Percentiles rank a stretch among this genome's conserved stretches.
Evolutionary conservation across 2,329 filamentous ascomycete species (phyloP).

Genomic region (Apiospora phragmitis): DNA sequence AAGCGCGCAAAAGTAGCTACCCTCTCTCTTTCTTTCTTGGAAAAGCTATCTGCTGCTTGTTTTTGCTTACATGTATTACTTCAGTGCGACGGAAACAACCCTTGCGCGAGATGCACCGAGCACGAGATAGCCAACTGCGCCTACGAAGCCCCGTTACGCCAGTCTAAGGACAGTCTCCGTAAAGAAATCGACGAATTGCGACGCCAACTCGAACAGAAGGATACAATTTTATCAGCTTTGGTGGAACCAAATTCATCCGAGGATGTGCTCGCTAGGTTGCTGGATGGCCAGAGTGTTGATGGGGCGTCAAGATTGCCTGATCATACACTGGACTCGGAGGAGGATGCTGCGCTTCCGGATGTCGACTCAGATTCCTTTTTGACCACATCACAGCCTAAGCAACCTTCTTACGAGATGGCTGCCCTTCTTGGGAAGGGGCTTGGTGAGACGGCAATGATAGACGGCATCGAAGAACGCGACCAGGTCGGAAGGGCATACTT

Average conservation of each 20-base stretch:
- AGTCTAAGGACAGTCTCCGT: slow-evolving; percentile 63
- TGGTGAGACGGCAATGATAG: slow-evolving; percentile 34
- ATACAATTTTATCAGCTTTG: slow-evolving; percentile 57
- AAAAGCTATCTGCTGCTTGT: too few species aligned
- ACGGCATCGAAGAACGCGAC: slow-evolving; percentile 39
- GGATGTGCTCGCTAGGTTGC: slow-evolving; percentile 54
- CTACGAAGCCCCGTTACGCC: slow-evolving; percentile 63
- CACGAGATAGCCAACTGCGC: slow-evolving; percentile 58
- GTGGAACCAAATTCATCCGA: slow-evolving; percentile 51
- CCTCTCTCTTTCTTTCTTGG: too few species aligned
- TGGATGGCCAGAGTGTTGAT: slow-evolving; percentile 54
- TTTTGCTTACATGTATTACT: too few species aligned
- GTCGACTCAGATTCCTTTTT: slow-evolving; percentile 19
- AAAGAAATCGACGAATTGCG: slow-evolving; percentile 59
- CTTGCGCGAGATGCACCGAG: slow-evolving; percentile 54
- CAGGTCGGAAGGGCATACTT: too few species aligned
- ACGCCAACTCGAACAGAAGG: slow-evolving; percentile 53
- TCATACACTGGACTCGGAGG: slow-evolving; percentile 24
- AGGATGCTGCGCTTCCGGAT: slow-evolving; percentile 7
- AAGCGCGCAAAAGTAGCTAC: too few species aligned
- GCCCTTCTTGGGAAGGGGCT: slow-evolving; percentile 21
- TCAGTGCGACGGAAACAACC: slow-evolving; percentile 60
- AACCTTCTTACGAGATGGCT: slow-evolving; percentile 19
- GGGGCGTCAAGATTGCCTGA: slow-evolving; percentile 56
- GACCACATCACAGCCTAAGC: slow-evolving; percentile 23